Evolutionary conservation across 306 rosid genomes (phyloP).

Genomic region (Prunus dulcis): DNA sequence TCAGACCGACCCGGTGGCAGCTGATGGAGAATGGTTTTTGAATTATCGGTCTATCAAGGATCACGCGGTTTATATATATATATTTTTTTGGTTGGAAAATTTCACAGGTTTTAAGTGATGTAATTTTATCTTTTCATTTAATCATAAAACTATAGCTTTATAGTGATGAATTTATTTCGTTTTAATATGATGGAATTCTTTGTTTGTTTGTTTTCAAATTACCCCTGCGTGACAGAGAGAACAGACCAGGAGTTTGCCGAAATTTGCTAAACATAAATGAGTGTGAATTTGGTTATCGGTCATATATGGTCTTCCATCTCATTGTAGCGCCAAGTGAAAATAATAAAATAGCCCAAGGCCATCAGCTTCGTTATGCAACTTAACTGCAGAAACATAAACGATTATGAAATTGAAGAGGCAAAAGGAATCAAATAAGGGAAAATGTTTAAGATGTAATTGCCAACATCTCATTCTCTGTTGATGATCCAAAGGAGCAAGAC

Average conservation of each 20-base stretch:
- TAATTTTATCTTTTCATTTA: conserved; percentile 1
- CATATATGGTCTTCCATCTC: too few relatives aligned
- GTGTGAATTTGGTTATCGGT: too few relatives aligned
- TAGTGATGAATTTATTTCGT: neutral
- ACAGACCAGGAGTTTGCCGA: too few relatives aligned
- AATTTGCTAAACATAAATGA: too few relatives aligned
- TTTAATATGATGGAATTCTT: neutral
- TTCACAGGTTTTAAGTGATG: conserved; percentile 7
- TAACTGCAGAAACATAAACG: neutral
- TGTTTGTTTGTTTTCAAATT: neutral
- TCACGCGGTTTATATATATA: neutral
- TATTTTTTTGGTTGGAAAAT: neutral
- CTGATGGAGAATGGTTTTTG: neutral
- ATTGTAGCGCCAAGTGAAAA: too few relatives aligned
- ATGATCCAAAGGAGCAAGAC: conserved; percentile 21
- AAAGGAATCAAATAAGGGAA: neutral
- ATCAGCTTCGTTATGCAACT: too few relatives aligned
- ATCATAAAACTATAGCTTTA: neutral
- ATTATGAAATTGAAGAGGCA: neutral
- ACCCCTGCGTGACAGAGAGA: too few relatives aligned
- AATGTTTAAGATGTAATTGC: neutral
- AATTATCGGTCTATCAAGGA: neutral
- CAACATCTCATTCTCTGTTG: conserved; percentile 7
- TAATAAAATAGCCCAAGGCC: too few relatives aligned
- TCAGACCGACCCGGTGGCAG: conserved; percentile 4